Conservation (phyloP, 352 stramenopile genomes). For the Pythium rhizo-oryzae region DNA sequence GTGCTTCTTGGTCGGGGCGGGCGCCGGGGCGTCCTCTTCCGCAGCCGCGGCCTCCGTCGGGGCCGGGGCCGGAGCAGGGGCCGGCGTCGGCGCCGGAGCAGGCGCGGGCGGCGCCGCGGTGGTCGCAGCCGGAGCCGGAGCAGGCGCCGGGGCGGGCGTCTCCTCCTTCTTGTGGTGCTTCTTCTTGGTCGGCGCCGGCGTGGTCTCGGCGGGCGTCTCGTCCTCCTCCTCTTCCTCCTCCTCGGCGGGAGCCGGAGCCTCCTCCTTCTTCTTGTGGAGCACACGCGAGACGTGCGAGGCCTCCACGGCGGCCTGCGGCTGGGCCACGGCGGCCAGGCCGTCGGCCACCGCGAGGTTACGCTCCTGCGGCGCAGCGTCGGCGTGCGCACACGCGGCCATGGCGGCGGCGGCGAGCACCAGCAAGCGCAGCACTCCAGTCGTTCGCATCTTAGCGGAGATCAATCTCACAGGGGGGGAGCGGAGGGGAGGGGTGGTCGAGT, state of each 20-base stretch:
- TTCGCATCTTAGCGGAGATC: conserved; percentile 46
- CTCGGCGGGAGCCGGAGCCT: conserved; percentile 11
- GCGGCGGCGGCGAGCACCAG: conserved; percentile 55
- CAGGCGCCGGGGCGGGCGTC: conserved; percentile 6
- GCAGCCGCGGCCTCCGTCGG: conserved; percentile 8
- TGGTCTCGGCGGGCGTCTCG: conserved; percentile 17
- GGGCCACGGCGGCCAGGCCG: neutral
- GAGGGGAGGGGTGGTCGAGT: neutral
- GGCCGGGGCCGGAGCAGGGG: neutral
- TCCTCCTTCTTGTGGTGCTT: conserved; percentile 19
- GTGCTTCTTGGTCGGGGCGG: conserved; percentile 22
- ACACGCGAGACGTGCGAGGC: conserved; percentile 22
- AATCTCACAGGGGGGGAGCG: neutral
- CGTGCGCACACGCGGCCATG: conserved; percentile 39
- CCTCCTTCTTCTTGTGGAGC: conserved; percentile 26
- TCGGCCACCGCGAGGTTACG: conserved; percentile 14
- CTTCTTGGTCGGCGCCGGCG: conserved; percentile 19
- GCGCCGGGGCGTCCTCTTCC: conserved; percentile 2
- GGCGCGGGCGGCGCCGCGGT: conserved; percentile 7
- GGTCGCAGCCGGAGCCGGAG: conserved; percentile 2
- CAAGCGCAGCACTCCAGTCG: conserved; percentile 53
- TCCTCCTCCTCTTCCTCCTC: conserved; percentile 26
- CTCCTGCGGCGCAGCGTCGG: conserved; percentile 20
- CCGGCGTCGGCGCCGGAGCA: conserved; percentile 9
- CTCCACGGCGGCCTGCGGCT: neutral